Base-by-base conservation (phyloP, 2,329 filamentous ascomycete genomes). In the Lasiodiplodia theobromae region DNA sequence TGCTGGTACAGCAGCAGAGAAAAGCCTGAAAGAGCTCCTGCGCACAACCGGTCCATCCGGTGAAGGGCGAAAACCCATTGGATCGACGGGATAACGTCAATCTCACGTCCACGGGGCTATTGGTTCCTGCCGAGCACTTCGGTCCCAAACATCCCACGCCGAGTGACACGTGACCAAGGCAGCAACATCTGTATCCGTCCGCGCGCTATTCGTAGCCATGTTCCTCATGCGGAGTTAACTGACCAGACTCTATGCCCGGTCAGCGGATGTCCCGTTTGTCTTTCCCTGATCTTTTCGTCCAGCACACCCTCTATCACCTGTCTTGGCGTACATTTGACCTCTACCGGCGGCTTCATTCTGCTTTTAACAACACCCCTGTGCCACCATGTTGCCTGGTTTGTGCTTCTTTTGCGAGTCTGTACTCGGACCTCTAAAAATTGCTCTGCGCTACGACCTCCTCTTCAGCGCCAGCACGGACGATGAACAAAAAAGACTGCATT, bases 401-500 rank as follows among this genome's bases (percentile, higher is more conserved):
- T 25, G 31, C 25, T 51, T n/a, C 4, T 5, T n/a, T 5, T n/a
- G 23, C 49, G 21, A 63, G 40, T 62, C 14, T 14, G 10, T 44
- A 16, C 11, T 21, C 23, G 58, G 21, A n/a, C 25, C 3, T 34
- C 14, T 10, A 21, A 49, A 63, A 21, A 3, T 7, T 25, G 44
- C 10, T 34, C 18, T 34, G 58, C 49, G 34, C 34, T 28, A 63
- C 58, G 44, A 37, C 58, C 40, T 28, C 38, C 14, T 7, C 18
- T 16, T 56, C 8, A 56, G 18, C 25, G 49, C 49, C 8, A 63
- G 44, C 47, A 18, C 18, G 58, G 58, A 44, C 58, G 23, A 60
- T 23, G 34, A 63, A n/a, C 8, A 58, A 63, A 63, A 63, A 51
- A 63, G 58, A 63, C 58, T 63, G 58, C 44, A 51, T 49, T 28